Evolutionary conservation across 768 basidiomycete genomes (phyloP), one percentile per base, ranked within the genome.

Genomic region (Gyrodon lividus): DNA sequence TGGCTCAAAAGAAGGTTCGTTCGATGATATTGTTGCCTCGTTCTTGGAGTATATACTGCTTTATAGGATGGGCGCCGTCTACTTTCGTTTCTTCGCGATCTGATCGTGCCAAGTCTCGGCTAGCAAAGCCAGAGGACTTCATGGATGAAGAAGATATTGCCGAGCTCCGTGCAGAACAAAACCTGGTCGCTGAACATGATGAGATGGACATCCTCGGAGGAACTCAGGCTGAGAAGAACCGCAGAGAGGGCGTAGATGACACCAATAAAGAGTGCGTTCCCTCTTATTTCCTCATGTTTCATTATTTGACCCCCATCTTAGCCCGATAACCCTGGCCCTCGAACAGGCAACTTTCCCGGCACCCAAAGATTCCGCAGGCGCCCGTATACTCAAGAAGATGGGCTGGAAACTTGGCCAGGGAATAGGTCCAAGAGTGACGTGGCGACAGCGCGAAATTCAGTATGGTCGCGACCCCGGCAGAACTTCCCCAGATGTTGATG

Each of bases 91-190:
- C 96, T 0, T 97, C 95, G 6, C 81, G 94, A 28, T 70, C 66
- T 24, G 87, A 90, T 39, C 82, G 94, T 43, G 82, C 82, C 41
- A 86, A 86, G 66, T 48, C 54, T 23, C 77, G 80, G 59, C 71
- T 70, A 2, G 70, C 77, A n/a, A 77, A 78, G 28, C 87, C 92
- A 0, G 92, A 96, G 69, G 93, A 97, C 65, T 98, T 92, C 65
- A 98, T 99, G 97, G 97, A 99, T 71, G 97, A 98, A 38, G 97
- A 99, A 70, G 97, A 98, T 67, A 74, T 98, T 14, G 84, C 89
- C 40, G 92, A 92, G 55, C 68, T 89, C 53, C 81, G 78, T 30
- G 91, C 93, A 35, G 82, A 80, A 57, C 77, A 85, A 58, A 82
- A 79, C 17, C 67, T 97, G 8, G 81, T 93, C 4, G 87, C 90